Base-by-base conservation (phyloP, 345 rosid species). In the Conringia planisiliqua region DNA sequence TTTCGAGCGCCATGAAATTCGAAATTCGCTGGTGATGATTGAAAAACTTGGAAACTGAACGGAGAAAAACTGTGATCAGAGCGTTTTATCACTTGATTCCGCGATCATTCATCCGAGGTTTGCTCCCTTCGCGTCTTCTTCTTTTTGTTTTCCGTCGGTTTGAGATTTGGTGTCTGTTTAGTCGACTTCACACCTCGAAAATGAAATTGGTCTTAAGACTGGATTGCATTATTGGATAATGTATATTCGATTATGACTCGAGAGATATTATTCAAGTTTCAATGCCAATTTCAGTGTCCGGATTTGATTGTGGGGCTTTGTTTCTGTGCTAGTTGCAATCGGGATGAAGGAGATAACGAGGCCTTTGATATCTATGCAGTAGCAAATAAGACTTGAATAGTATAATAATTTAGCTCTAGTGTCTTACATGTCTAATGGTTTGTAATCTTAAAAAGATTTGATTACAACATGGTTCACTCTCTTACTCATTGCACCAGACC, bases 1-100 rank as follows among this genome's bases (percentile, higher is more conserved):
- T 35, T 59, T 22, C 59, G 38, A 71, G 67, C 75, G 75, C 67
- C 67, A 60, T 6, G 66, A 57, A 67, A 6, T 29, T 35, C 20
- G 33, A 72, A 12, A 36, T 24, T 29, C 47, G 27, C 50, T 7
- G 50, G 70, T 42, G 56, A 10, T 14, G 22, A 38, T 9, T 10
- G 10, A 44, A 14, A 30, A 57, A 14, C 22, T 7, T 43, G 8
- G 22, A 33, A 71, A 47, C 11, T 14, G 51, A 22, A 17, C n/a
- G 51, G 11, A 27, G 11, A 10, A 5, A 33, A 54, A 7, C 56
- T 52, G 27, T 56, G 42, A 22, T 64, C 18, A 18, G 38, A 54
- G 20, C 12, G 10, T 7, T 29, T 9, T 8, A 27, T 39, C 76
- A 39, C 33, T 51, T 27, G 17, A 51, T 20, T 58, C 16, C 43